These are phyloP conservation scores for Chlamydomonas incerta DNA, from an alignment of 139 green algal species.

Conservation along the genomic window DNA sequence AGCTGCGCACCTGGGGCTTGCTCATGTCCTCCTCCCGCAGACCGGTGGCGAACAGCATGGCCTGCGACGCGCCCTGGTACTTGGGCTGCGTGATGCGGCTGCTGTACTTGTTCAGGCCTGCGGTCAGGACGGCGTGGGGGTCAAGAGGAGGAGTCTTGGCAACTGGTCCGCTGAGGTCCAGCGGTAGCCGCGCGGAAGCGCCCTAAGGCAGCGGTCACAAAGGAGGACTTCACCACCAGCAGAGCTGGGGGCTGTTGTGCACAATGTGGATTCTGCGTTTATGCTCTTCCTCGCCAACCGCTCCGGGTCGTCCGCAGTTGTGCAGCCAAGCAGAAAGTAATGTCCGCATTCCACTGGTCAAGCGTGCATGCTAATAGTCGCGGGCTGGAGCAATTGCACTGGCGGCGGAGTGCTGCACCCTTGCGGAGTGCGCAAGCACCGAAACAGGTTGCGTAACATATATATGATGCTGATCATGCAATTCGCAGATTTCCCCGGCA, in stretches of 20 bases:
- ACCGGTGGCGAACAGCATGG: constrained; percentile 98
- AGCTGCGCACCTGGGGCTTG: constrained; percentile 88
- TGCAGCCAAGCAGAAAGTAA: too few species aligned
- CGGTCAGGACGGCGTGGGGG: not conserved
- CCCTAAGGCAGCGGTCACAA: too few species aligned
- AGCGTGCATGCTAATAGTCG: not conserved
- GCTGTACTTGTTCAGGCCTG: constrained; percentile 96
- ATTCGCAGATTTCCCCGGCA: not conserved
- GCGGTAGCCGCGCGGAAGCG: too few species aligned
- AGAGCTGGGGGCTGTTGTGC: too few species aligned
- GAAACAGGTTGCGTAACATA: not conserved
- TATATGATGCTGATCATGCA: not conserved
- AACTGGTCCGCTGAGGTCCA: too few species aligned
- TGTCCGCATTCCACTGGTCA: too few species aligned
- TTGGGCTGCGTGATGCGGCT: constrained; percentile 96
- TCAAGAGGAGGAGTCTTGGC: too few species aligned
- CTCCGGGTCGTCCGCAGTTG: too few species aligned
- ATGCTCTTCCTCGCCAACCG: too few species aligned
- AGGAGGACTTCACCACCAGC: too few species aligned
- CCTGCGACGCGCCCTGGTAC: constrained; percentile 96
- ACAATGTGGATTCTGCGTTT: too few species aligned
- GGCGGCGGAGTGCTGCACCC: not conserved
- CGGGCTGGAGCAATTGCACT: not conserved
- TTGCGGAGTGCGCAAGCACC: too few species aligned
- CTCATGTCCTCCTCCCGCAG: constrained; percentile 94